phyloP scores from a whole-genome alignment of 371 early-diverging fungal species.

The Mortierella polycephala region DNA sequence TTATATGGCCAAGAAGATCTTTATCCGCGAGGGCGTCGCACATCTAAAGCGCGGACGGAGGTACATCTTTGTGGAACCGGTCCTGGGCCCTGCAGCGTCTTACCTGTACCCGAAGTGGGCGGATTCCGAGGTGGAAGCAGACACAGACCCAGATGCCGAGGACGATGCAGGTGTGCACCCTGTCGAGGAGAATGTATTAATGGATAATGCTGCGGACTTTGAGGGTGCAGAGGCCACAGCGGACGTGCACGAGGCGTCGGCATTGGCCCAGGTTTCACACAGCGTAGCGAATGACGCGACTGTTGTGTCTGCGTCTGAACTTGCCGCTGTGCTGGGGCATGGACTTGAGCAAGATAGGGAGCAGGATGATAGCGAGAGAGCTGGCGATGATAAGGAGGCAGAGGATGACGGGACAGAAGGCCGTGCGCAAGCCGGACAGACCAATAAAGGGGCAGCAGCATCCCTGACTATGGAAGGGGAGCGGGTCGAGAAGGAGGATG shows the following conservation, averaged over 20 bases:
- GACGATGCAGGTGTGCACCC: background rate
- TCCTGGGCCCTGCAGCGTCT: conserved; percentile 44
- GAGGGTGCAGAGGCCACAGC: background rate
- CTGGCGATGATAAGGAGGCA: background rate
- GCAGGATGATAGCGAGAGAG: conserved; percentile 11
- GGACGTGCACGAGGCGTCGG: conserved; percentile 3
- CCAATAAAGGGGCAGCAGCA: conserved; percentile 1
- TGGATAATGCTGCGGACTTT: background rate
- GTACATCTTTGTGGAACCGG: conserved; percentile 47
- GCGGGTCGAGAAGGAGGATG: conserved; percentile 25
- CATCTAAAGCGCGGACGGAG: conserved; percentile 43
- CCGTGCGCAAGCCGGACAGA: conserved; percentile 21
- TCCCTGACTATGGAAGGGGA: conserved; percentile 3
- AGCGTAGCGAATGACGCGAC: conserved; percentile 8
- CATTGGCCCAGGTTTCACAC: background rate
- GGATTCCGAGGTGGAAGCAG: conserved; percentile 6
- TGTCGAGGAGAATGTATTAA: conserved; percentile 2
- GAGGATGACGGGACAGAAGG: conserved; percentile 7
- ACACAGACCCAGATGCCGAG: background rate
- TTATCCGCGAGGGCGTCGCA: conserved; percentile 43
- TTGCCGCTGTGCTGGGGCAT: background rate
- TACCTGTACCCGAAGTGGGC: conserved; percentile 35
- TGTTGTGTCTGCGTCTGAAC: background rate
- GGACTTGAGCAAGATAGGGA: conserved; percentile 19
- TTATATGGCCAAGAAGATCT: conserved; percentile 41